phyloP scores from a whole-genome alignment of 2,329 filamentous ascomycete species.

The Cordyceps pruinosa region DNA sequence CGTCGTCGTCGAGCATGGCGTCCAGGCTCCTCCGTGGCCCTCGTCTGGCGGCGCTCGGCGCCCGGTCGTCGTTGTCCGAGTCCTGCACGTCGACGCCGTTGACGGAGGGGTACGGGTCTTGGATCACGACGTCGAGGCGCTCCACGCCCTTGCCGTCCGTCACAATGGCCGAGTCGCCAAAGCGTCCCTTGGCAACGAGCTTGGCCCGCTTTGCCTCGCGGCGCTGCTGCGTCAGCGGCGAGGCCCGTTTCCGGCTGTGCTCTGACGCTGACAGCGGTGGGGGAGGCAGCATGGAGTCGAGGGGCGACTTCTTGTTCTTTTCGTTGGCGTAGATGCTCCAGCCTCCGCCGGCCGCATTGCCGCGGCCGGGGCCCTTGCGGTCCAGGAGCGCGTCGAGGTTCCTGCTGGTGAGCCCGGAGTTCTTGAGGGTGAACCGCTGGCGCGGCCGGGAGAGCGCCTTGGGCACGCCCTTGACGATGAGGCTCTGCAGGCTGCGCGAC shows the following conservation, averaged over 20 bases:
- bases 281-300: constrained; percentile 44
- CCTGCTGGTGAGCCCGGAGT: constrained; percentile 62
- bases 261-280: constrained; percentile 35
- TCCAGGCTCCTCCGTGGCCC: constrained; percentile 24
- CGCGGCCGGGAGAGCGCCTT: constrained; percentile 73
- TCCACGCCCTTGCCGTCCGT: constrained; percentile 57
- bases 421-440: constrained; percentile 61
- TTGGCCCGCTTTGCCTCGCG: constrained; percentile 50
- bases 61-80: constrained; percentile 12
- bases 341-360: constrained; percentile 66
- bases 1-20: constrained; percentile 25
- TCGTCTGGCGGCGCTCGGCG: background rate
- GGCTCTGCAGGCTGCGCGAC: constrained; percentile 56
- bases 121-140: constrained; percentile 51
- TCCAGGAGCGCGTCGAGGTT: constrained; percentile 65
- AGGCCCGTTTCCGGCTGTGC: constrained; percentile 23
- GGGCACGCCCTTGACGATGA: constrained; percentile 73
- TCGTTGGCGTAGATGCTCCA: constrained; percentile 74
- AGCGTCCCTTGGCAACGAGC: constrained; percentile 59
- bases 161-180: constrained; percentile 53
- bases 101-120: constrained; percentile 46
- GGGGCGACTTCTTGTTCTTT: constrained; percentile 44
- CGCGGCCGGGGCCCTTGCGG: constrained; percentile 60
- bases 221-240: constrained; percentile 22
- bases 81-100: constrained; percentile 14